Evolutionary conservation across 371 early-diverging fungal species (phyloP), one percentile per base, ranked within the genome.

Genomic region (Sporodiniella umbellata): DNA sequence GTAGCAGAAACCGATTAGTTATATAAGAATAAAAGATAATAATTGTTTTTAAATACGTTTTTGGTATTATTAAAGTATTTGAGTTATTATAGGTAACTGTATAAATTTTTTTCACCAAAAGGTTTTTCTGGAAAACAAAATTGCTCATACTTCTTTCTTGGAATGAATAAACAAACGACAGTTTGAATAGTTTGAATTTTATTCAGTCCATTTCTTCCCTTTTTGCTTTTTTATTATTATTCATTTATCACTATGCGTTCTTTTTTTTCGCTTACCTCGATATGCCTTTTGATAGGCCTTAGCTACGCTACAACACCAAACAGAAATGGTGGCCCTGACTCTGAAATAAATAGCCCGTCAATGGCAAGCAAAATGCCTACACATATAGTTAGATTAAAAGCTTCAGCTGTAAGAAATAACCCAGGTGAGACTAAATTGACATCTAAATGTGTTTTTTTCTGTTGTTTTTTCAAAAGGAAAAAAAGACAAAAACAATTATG

Each of bases 311-410:
- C 31, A 14, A 44, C 24, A 12, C 21, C 19, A 21, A 43, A 21
- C 19, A 31, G 31, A 8, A 17, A 25, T 18, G 17, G 19, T 33
- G 31, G 5, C n/a, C 30, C 14, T 5, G 18, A 8, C 7, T 8
- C 15, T 8, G 21, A 19, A 7, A 12, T 40, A 2, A 10, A 18
- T 7, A 12, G 21, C 10, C 40, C 18, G 10, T 7, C 18, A 40
- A 19, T 21, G 4, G 15, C 15, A 10, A 18, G 21, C 2, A 33
- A 31, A 31, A 31, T 56, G 15, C 55, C 53, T 22, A 28, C 62
- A 10, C 56, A 61, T 42, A 61, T 61, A 23, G 17, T 61, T 10
- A 61, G 45, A 30, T 42, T 61, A 3, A 61, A 61, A 23, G 19
- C 56, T 8, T 33, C 40, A 12, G 52, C 28, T 39, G 22, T 51